Percentiles rank a stretch among this genome's conserved stretches.
Conservation (phyloP, 176 grass and related monocot species). For the Themeda triandra region DNA sequence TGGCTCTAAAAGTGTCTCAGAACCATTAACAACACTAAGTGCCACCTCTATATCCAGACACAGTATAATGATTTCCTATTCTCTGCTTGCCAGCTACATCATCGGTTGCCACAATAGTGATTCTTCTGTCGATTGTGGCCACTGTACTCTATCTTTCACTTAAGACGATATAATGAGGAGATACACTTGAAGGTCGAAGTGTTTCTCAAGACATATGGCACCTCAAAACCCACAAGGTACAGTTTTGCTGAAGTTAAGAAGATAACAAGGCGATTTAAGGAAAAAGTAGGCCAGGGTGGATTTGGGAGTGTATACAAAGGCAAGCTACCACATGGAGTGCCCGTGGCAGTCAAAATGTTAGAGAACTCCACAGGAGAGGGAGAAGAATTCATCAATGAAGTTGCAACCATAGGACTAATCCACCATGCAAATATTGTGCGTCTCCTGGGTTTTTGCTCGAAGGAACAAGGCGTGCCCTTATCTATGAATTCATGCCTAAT, state of each 20-base stretch:
- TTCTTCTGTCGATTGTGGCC: background rate
- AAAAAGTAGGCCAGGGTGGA: constrained; percentile 51
- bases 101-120: background rate
- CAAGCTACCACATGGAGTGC: constrained; percentile 40
- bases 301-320: constrained; percentile 64
- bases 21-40: background rate
- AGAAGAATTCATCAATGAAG: constrained; percentile 71
- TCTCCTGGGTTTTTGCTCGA: constrained; percentile 51
- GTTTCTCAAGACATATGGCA: constrained; percentile 46
- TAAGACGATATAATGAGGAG: constrained; percentile 26
- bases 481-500: constrained; percentile 56
- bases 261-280: constrained; percentile 48
- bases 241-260: constrained; percentile 52
- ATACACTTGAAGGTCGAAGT: constrained; percentile 51
- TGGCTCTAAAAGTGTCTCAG: background rate
- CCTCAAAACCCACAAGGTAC: constrained; percentile 54
- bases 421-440: constrained; percentile 57
- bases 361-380: constrained; percentile 34
- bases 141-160: constrained; percentile 9
- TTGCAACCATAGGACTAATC: constrained; percentile 51
- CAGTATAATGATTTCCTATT: background rate
- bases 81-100: background rate
- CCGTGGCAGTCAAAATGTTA: constrained; percentile 53
- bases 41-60: background rate
- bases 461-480: constrained; percentile 23